A percentile compares a stretch with the other conserved stretches of the same genome.
Evolutionary conservation across 371 early-diverging fungal species (phyloP).

Genomic region (Mucor lusitanicus): DNA sequence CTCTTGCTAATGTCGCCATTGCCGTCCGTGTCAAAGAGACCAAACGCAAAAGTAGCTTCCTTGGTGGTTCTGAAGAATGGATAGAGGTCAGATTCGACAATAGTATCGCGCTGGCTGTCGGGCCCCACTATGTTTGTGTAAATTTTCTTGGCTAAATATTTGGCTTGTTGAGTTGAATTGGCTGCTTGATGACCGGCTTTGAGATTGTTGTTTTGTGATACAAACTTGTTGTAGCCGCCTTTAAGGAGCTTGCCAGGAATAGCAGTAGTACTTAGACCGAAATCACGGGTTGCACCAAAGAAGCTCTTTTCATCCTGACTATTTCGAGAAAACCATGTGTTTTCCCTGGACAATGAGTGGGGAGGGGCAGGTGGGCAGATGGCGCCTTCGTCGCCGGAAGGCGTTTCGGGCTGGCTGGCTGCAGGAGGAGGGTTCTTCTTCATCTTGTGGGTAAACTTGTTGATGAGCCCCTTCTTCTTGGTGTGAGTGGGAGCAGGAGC

Average conservation of each 20-base stretch:
- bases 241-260: slow-evolving; percentile 40
- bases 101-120: slow-evolving; percentile 34
- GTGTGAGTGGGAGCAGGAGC: neutral
- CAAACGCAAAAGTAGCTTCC: slow-evolving; percentile 70
- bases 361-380: neutral
- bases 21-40: slow-evolving; percentile 68
- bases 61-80: slow-evolving; percentile 59
- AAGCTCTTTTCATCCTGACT: slow-evolving; percentile 26
- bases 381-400: neutral
- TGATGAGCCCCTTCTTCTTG: slow-evolving; percentile 6
- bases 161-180: slow-evolving; percentile 50
- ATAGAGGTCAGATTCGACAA: slow-evolving; percentile 50
- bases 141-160: slow-evolving; percentile 50
- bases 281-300: slow-evolving; percentile 22
- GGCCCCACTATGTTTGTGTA: slow-evolving; percentile 41
- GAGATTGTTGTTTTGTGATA: neutral
- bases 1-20: slow-evolving; percentile 67
- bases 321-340: slow-evolving; percentile 28
- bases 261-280: slow-evolving; percentile 23
- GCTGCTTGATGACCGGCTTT: neutral
- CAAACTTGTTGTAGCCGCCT: slow-evolving; percentile 28
- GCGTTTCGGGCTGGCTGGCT: neutral
- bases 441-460: slow-evolving; percentile 14
- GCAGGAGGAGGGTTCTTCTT: neutral
- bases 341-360: slow-evolving; percentile 10